Percentiles rank a stretch among this genome's conserved stretches.
phyloP scores from a whole-genome alignment of 176 grass and related monocot species.

The Rhynchospora pubera region DNA sequence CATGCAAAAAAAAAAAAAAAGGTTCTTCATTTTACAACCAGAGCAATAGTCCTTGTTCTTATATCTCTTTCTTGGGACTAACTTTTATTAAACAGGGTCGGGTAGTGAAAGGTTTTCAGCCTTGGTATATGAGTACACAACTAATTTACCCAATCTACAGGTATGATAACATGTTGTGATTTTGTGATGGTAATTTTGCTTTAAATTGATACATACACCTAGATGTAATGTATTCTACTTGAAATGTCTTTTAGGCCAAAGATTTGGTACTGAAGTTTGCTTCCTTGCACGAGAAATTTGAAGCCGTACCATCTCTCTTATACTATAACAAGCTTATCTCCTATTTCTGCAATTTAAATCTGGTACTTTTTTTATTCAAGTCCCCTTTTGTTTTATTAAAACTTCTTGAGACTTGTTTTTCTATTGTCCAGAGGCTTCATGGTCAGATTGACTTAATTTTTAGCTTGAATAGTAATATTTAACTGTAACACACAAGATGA shows the following conservation, averaged over 20 bases:
- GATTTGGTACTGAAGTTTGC: constrained; percentile 45
- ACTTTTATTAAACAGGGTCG: constrained; percentile 43
- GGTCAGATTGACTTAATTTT: not conserved
- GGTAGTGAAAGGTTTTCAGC: constrained; percentile 41
- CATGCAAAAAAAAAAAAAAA: no score
- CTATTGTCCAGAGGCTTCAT: not conserved
- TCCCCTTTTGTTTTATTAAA: constrained; percentile 4
- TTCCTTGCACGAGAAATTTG: constrained; percentile 70
- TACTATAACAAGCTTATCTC: constrained; percentile 51
- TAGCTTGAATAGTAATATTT: not conserved
- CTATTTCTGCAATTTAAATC: constrained; percentile 49
- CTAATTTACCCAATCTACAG: constrained; percentile 52
- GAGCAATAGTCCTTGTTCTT: constrained; percentile 6
- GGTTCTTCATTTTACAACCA: no score
- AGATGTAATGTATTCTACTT: constrained; percentile 19
- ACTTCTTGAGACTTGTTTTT: not conserved
- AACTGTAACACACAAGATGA: not conserved
- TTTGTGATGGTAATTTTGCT: constrained; percentile 36
- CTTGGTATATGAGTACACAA: constrained; percentile 52
- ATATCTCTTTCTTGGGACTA: constrained; percentile 26
- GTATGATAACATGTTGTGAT: constrained; percentile 42
- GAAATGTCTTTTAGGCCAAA: constrained; percentile 56
- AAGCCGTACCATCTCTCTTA: constrained; percentile 38
- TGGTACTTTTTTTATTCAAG: constrained; percentile 40
- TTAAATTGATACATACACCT: constrained; percentile 20